These are phyloP conservation scores for Chaetomiaceae sp. DNA, from an alignment of 2,329 filamentous ascomycete species.

Conservation along the genomic window DNA sequence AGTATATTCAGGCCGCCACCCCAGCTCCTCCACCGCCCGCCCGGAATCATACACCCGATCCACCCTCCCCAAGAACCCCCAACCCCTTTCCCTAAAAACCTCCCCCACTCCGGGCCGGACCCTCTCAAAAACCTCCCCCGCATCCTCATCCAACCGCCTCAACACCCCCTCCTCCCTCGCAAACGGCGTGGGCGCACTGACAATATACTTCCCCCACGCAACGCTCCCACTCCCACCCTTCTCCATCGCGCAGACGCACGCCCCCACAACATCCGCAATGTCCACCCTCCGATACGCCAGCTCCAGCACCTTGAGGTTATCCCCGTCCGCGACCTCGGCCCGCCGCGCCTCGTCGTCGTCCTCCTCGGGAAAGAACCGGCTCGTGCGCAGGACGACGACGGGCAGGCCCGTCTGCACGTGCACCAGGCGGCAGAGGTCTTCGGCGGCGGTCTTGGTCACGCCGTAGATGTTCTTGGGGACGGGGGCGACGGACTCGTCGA, in stretches of 20 bases:
- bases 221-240: conserved; percentile 27
- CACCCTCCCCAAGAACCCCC: conserved; percentile 37
- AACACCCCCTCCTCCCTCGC: conserved; percentile 31
- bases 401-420: conserved; percentile 39
- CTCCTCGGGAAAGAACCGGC: conserved; percentile 46
- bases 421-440: conserved; percentile 43
- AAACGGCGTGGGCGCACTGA: conserved; percentile 43
- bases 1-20: conserved; percentile 41
- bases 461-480: conserved; percentile 48
- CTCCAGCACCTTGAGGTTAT: conserved; percentile 48
- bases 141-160: conserved; percentile 32
- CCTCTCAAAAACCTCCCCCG: conserved; percentile 30
- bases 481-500: conserved; percentile 39
- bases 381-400: conserved; percentile 42
- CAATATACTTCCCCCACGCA: conserved; percentile 40
- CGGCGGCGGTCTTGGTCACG: conserved; percentile 45
- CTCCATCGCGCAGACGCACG: conserved; percentile 38
- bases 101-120: conserved; percentile 28
- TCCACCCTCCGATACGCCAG: conserved; percentile 43
- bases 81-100: conserved; percentile 29
- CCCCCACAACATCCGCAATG: conserved; percentile 41
- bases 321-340: conserved; percentile 31
- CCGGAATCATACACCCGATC: conserved; percentile 45
- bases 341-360: conserved; percentile 43
- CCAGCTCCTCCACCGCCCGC: conserved; percentile 39